Evolutionary conservation across 2,329 filamentous ascomycete genomes (phyloP), one percentile per base, ranked within the genome.

Genomic region (Dothideomycetes sp.): DNA sequence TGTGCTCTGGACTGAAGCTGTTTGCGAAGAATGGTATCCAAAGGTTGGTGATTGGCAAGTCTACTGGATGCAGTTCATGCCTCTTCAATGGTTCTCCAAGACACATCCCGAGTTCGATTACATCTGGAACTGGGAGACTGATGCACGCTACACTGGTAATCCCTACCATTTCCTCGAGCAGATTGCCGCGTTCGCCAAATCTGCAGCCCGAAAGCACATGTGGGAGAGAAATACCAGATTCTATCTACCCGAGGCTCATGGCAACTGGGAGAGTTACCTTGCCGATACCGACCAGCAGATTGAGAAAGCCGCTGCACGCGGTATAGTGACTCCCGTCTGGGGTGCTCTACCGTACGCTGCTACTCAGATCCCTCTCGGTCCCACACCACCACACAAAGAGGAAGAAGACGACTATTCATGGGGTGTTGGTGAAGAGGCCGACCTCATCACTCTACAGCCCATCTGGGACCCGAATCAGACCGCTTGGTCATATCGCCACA

Each of bases 391-490:
- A 1, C 80, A 73, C 1, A 68, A 69, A 1, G 80, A 84, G 51
- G 84, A 89, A 36, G 80, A 83, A 47, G 87, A 95, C 56, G 75
- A 80, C 49, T 87, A 88, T 57, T 62, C 71, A 36, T 95, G 89
- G 88, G 89, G 89, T 22, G 82, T 91, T 1, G 84, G 76, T 40
- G 89, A 95, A 61, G 83, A 93, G 45, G 87, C 89, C 9, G 89
- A 96, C 59, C 75, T 93, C 50, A 89, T 96, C 55, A 85, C 87
- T 0, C 78, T 96, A 46, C 91, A 88, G 55, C 89, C 89, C 8
- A 78, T 96, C 47, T 96, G 89, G 63, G 83, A 96, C 55, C 88
- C 89, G 0, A 80, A 85, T 25, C 78, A 82, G 45, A 95, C 88
- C 1, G 84, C 77, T 1, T 96, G 89, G 89, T 61, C 60, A 15